phyloP scores from a whole-genome alignment of 208 protist species.

The Wallacemonas sp. region DNA sequence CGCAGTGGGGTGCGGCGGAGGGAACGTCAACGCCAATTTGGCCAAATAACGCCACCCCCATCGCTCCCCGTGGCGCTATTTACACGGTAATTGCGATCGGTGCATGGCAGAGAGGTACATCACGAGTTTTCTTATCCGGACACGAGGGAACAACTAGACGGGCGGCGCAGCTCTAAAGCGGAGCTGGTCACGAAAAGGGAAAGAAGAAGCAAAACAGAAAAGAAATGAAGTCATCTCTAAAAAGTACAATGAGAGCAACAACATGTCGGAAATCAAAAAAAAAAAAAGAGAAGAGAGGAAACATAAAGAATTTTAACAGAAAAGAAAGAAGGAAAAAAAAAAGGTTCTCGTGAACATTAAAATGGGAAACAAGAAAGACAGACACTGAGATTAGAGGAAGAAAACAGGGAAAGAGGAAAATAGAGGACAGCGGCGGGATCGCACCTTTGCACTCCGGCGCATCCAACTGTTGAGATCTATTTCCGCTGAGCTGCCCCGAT shows the following conservation, averaged over 20 bases:
- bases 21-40: too few relatives aligned
- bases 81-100: neutral
- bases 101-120: slow-evolving; percentile 7
- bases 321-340: slow-evolving; percentile 3
- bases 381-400: slow-evolving; percentile 2
- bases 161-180: too few relatives aligned
- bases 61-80: too few relatives aligned
- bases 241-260: neutral
- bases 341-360: slow-evolving; percentile 1
- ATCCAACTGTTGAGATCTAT: too few relatives aligned
- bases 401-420: slow-evolving; percentile 14
- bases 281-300: neutral
- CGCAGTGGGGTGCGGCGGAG: too few relatives aligned
- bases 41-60: too few relatives aligned
- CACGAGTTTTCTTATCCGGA: slow-evolving; percentile 8
- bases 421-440: slow-evolving; percentile 1
- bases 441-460: too few relatives aligned
- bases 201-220: too few relatives aligned
- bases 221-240: too few relatives aligned
- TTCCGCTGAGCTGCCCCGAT: too few relatives aligned
- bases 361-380: slow-evolving; percentile 6
- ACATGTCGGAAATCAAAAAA: too few relatives aligned
- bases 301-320: neutral
- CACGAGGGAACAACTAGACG: too few relatives aligned
- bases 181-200: neutral